Conservation (phyloP, 768 basidiomycete genomes). For the Serendipita indica region DNA sequence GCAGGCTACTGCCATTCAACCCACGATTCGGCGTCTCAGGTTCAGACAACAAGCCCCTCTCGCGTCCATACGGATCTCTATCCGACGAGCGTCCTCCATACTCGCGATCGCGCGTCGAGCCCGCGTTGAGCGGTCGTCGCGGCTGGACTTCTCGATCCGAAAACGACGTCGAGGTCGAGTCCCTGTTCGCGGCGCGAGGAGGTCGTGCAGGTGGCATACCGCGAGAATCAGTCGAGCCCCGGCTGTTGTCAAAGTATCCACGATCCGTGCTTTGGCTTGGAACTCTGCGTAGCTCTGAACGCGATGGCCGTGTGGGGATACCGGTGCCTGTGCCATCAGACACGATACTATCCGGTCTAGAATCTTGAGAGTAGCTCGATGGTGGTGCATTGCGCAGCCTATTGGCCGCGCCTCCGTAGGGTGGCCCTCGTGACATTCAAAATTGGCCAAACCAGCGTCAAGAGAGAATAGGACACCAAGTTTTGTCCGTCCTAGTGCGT, state of each 20-base stretch:
- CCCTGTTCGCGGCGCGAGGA: background rate
- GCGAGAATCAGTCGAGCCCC: background rate
- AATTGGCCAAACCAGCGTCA: too few relatives aligned
- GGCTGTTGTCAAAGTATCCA: background rate
- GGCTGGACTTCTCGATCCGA: conserved; percentile 1
- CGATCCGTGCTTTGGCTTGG: background rate
- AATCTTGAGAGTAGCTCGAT: conserved; percentile 10
- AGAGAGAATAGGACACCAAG: too few relatives aligned
- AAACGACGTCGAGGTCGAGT: conserved; percentile 1
- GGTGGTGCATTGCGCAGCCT: background rate
- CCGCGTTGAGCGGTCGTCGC: background rate
- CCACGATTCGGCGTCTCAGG: background rate
- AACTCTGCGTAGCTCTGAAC: background rate
- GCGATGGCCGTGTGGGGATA: background rate
- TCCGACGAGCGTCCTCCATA: background rate
- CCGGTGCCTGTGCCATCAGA: conserved; percentile 7
- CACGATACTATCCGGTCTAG: conserved; percentile 1
- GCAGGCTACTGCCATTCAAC: background rate
- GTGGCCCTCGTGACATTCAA: background rate
- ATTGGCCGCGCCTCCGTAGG: background rate
- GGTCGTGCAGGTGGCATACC: background rate
- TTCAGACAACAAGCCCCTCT: background rate
- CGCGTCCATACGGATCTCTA: background rate
- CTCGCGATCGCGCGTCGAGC: background rate
- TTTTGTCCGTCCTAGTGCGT: too few relatives aligned